Evolutionary conservation across 116 monocot genomes (phyloP).

Genomic region (Dioscorea cayenensis): DNA sequence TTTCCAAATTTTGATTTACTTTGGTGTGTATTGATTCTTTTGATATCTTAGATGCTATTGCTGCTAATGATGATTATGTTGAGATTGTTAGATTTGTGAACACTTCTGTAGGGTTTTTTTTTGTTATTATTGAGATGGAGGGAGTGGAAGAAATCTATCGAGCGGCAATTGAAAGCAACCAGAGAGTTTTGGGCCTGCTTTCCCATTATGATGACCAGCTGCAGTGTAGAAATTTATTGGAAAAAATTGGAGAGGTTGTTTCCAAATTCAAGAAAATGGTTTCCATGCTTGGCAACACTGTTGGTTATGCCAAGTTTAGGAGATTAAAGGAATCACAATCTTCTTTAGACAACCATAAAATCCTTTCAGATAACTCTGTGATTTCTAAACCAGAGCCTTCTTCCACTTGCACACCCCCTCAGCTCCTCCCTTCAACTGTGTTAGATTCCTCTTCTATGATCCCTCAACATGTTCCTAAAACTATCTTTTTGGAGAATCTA

Average conservation of each 20-base stretch:
- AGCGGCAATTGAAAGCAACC: slow-evolving; percentile 63
- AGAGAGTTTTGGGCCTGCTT: slow-evolving; percentile 56
- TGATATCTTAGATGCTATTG: background rate
- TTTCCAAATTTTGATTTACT: background rate
- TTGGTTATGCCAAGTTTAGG: slow-evolving; percentile 66
- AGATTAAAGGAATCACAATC: slow-evolving; percentile 31
- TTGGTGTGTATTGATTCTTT: background rate
- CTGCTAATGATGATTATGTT: background rate
- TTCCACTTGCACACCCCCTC: slow-evolving; percentile 11
- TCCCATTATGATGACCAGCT: slow-evolving; percentile 43
- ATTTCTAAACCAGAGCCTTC: slow-evolving; percentile 8
- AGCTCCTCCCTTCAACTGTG: slow-evolving; percentile 30
- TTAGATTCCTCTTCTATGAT: slow-evolving; percentile 13
- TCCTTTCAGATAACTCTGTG: slow-evolving; percentile 40
- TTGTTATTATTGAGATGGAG: slow-evolving; percentile 40
- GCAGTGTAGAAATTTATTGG: slow-evolving; percentile 32
- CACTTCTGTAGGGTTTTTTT: background rate
- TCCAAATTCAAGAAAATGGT: slow-evolving; percentile 67
- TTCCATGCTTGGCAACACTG: slow-evolving; percentile 48
- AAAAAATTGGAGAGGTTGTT: slow-evolving; percentile 64
- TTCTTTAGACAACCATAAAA: slow-evolving; percentile 32
- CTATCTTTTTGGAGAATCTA: slow-evolving; percentile 18
- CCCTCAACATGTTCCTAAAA: slow-evolving; percentile 11
- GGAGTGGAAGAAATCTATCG: slow-evolving; percentile 71
- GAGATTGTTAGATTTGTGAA: background rate